Evolutionary conservation across 2,329 filamentous ascomycete genomes (phyloP).

Genomic region (Aureobasidium sp.): DNA sequence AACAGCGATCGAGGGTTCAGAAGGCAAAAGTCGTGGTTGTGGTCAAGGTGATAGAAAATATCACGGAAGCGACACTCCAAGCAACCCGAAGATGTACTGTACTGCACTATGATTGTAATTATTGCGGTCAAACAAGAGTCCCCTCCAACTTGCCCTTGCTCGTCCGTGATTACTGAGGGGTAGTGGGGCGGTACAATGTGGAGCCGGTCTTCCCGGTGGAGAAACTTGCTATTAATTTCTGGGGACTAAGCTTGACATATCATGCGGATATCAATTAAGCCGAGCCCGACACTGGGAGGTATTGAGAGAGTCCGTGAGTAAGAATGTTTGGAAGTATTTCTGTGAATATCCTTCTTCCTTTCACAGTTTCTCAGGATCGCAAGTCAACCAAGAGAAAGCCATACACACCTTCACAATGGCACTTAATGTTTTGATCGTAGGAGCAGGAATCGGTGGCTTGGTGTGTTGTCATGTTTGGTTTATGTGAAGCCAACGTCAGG

Average conservation of each 20-base stretch:
- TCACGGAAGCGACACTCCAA: not conserved
- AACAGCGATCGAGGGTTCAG: not conserved
- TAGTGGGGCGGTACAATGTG: not conserved
- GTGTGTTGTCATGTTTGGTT: not conserved
- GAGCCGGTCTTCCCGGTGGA: not conserved
- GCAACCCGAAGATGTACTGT: not conserved
- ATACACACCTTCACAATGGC: not conserved
- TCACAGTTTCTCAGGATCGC: not conserved
- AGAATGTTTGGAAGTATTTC: not conserved
- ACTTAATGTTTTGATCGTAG: conserved; percentile 23
- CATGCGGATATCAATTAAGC: not conserved
- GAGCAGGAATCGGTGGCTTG: conserved; percentile 28
- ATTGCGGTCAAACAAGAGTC: not conserved
- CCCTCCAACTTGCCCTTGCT: not conserved
- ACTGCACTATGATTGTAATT: not conserved
- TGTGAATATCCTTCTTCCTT: not conserved
- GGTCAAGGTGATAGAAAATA: not conserved
- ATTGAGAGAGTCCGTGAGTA: not conserved
- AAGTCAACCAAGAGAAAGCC: not conserved
- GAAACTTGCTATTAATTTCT: not conserved
- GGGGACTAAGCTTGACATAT: not conserved
- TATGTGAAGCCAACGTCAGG: not conserved
- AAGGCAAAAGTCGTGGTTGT: not conserved
- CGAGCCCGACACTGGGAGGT: not conserved
- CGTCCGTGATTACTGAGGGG: not conserved